phyloP scores from a whole-genome alignment of 1,284 basidiomycete species.

The Cryptococcus depauperatus region DNA sequence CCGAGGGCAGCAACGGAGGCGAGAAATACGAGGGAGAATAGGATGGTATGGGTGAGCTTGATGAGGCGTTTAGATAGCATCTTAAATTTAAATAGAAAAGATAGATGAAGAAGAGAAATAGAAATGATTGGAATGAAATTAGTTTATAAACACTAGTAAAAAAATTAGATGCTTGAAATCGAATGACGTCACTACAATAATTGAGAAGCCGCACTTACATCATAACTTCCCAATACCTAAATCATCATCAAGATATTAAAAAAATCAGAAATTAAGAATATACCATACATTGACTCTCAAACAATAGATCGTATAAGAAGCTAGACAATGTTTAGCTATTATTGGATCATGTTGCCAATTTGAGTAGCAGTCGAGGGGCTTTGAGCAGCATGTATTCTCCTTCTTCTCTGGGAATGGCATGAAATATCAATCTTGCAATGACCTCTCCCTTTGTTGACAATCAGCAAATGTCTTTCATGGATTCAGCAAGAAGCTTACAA shows the following conservation, averaged over 20 bases:
- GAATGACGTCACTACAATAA: no score
- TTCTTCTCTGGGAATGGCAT: conserved; percentile 27
- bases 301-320: no score
- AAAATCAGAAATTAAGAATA: no score
- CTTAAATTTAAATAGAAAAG: conserved; percentile 2
- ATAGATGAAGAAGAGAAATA: not conserved
- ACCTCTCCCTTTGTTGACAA: conserved; percentile 60
- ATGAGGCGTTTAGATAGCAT: conserved; percentile 38
- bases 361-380: conserved; percentile 14
- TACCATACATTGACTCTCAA: no score
- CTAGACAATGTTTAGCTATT: no score
- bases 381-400: conserved; percentile 28
- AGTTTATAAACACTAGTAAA: not conserved
- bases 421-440: conserved; percentile 65
- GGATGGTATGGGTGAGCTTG: conserved; percentile 30
- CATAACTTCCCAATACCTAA: no score
- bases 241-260: no score
- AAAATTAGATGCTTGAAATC: not conserved
- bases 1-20: conserved; percentile 38
- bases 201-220: no score
- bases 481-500: conserved; percentile 15
- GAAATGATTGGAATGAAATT: not conserved
- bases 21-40: conserved; percentile 35
- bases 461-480: not conserved
- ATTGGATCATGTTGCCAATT: no score